These are phyloP conservation scores for Phytophthora idaei DNA, from an alignment of 352 stramenopile species.

Conservation along the genomic window DNA sequence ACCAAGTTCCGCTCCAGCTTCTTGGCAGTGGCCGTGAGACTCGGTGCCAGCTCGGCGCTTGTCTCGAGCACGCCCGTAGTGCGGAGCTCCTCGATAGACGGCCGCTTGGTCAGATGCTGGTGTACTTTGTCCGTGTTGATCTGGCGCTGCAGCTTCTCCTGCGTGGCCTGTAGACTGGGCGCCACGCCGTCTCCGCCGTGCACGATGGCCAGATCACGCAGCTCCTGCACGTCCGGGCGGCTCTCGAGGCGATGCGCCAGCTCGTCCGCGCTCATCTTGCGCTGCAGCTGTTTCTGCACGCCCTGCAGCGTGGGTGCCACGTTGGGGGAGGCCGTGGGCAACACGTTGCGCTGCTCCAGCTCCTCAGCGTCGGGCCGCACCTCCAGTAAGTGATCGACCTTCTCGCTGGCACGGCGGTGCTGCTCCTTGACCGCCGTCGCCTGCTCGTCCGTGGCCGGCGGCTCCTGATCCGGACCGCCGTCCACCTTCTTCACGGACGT, in stretches of 20 bases:
- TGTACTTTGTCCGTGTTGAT: slow-evolving; percentile 76
- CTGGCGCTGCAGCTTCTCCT: slow-evolving; percentile 77
- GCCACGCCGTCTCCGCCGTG: slow-evolving; percentile 65
- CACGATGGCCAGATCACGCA: slow-evolving; percentile 76
- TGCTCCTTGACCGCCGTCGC: slow-evolving; percentile 41
- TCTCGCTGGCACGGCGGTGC: slow-evolving; percentile 43
- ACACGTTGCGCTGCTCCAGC: slow-evolving; percentile 61
- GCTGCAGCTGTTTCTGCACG: slow-evolving; percentile 80
- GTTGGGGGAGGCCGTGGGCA: slow-evolving; percentile 45
- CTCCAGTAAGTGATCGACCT: slow-evolving; percentile 71
- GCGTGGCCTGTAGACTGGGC: slow-evolving; percentile 80
- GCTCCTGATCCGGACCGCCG: slow-evolving; percentile 42
- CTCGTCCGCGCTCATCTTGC: slow-evolving; percentile 76
- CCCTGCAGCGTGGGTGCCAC: slow-evolving; percentile 65
- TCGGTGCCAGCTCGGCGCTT: slow-evolving; percentile 61
- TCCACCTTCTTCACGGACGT: slow-evolving; percentile 28
- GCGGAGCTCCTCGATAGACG: slow-evolving; percentile 61
- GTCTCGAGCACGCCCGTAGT: slow-evolving; percentile 69
- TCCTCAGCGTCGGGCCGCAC: slow-evolving; percentile 61
- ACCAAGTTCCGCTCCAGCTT: slow-evolving; percentile 80
- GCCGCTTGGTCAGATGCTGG: slow-evolving; percentile 75
- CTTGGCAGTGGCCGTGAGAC: slow-evolving; percentile 74
- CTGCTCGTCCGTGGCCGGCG: slow-evolving; percentile 27
- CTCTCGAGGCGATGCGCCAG: slow-evolving; percentile 68
- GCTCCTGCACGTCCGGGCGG: slow-evolving; percentile 74